Evolutionary conservation across 441 rosid species (phyloP).

Genomic region (Euphorbia schlechtendalii): DNA sequence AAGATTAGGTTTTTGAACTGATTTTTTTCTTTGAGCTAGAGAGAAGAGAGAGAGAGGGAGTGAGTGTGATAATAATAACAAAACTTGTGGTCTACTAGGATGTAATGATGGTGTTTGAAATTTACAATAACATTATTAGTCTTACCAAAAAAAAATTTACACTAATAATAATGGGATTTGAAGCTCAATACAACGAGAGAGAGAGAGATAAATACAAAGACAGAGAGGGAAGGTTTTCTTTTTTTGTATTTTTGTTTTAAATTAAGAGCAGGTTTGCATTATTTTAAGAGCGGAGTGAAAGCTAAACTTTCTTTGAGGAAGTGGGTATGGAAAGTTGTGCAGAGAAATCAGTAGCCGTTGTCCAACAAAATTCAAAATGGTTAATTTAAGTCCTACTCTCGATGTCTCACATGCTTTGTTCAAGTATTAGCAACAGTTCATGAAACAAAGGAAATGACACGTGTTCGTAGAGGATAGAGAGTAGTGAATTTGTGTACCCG

Average conservation of each 20-base stretch:
- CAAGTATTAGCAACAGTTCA: not conserved
- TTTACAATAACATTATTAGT: constrained; percentile 27
- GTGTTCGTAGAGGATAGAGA: not conserved
- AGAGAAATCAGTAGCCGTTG: constrained; percentile 46
- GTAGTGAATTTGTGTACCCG: not conserved
- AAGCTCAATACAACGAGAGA: constrained; percentile 4
- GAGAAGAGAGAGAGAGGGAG: not conserved
- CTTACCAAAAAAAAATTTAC: constrained; percentile 17
- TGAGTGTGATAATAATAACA: constrained; percentile 7
- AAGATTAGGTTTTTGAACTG: constrained; percentile 11
- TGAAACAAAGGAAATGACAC: not conserved
- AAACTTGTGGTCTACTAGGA: constrained; percentile 2
- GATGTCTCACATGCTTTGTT: not conserved
- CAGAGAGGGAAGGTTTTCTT: not conserved
- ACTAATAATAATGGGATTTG: constrained; percentile 22
- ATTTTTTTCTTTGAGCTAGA: constrained; percentile 14
- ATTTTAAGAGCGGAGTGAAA: constrained; percentile 8
- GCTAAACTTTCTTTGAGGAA: constrained; percentile 7
- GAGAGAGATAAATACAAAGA: not conserved
- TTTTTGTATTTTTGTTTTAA: not conserved
- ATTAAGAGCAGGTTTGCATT: not conserved
- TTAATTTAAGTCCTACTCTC: constrained; percentile 10
- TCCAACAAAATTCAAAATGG: constrained; percentile 37
- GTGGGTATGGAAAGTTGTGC: constrained; percentile 35
- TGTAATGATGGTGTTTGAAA: constrained; percentile 20